These are phyloP conservation scores for Claviceps pazoutovae DNA, from an alignment of 2,329 filamentous ascomycete genomes.

Conservation along the genomic window DNA sequence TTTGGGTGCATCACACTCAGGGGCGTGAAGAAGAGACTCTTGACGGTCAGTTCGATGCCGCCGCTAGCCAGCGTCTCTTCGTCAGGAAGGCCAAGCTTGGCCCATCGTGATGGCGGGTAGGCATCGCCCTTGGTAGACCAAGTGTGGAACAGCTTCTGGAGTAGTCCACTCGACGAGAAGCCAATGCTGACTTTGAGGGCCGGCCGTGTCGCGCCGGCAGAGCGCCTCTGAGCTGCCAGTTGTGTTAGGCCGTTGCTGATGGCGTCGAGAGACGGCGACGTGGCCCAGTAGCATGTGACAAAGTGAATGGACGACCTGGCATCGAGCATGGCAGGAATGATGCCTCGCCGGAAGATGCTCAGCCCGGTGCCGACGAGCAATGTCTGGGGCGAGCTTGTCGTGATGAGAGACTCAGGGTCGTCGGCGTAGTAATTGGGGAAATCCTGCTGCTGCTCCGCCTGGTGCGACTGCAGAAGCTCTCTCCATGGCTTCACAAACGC, in stretches of 20 bases:
- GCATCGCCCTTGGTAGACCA: slow-evolving; percentile 45
- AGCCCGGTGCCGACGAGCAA: slow-evolving; percentile 45
- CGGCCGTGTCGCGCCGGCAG: slow-evolving; percentile 11
- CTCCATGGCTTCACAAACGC: slow-evolving; percentile 26
- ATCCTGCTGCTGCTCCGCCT: slow-evolving; percentile 23
- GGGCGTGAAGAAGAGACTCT: slow-evolving; percentile 66
- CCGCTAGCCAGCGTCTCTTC: slow-evolving; percentile 34
- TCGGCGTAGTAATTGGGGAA: slow-evolving; percentile 34
- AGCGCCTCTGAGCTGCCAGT: slow-evolving; percentile 35
- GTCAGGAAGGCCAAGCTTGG: slow-evolving; percentile 48
- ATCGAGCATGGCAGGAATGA: slow-evolving; percentile 46
- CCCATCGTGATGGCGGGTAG: slow-evolving; percentile 48
- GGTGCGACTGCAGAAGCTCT: slow-evolving; percentile 17
- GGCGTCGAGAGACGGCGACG: slow-evolving; percentile 44
- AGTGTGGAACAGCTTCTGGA: slow-evolving; percentile 64
- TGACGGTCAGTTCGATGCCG: slow-evolving; percentile 55
- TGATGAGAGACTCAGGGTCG: slow-evolving; percentile 32
- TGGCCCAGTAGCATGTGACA: slow-evolving; percentile 73
- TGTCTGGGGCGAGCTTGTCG: slow-evolving; percentile 29
- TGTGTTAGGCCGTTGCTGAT: slow-evolving; percentile 43
- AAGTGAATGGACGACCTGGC: slow-evolving; percentile 55
- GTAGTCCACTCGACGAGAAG: slow-evolving; percentile 58
- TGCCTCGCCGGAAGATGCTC: slow-evolving; percentile 36
- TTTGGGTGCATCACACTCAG: slow-evolving; percentile 85
- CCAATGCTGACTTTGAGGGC: slow-evolving; percentile 53